phyloP scores from a whole-genome alignment of 1,284 basidiomycete genomes.

The Moesziomyces sp. region DNA sequence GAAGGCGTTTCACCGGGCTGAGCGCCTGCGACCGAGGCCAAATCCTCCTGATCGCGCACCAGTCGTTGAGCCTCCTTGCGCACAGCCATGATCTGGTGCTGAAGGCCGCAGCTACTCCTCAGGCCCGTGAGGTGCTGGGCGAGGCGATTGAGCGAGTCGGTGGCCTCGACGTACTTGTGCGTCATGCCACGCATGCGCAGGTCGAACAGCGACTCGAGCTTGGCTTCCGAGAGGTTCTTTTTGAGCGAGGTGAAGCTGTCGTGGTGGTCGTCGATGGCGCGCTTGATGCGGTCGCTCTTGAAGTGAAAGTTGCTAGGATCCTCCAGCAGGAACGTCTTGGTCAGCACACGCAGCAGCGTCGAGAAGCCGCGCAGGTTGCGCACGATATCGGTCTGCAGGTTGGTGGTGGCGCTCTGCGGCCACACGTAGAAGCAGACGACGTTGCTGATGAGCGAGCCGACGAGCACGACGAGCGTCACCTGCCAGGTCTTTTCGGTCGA shows the following conservation, averaged over 20 bases:
- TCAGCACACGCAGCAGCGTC: slow-evolving; percentile 57
- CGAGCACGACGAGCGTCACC: slow-evolving; percentile 76
- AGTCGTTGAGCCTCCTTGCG: slow-evolving; percentile 28
- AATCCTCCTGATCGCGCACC: slow-evolving; percentile 7
- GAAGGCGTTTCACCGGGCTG: background rate
- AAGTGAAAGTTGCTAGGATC: slow-evolving; percentile 59
- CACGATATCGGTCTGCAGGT: slow-evolving; percentile 74
- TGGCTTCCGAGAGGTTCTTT: slow-evolving; percentile 61
- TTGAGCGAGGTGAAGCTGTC: slow-evolving; percentile 61
- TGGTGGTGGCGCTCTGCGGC: slow-evolving; percentile 83
- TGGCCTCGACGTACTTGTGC: slow-evolving; percentile 49
- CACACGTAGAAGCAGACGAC: slow-evolving; percentile 83
- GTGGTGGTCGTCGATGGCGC: slow-evolving; percentile 62
- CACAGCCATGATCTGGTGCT: slow-evolving; percentile 58
- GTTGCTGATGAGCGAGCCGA: slow-evolving; percentile 82
- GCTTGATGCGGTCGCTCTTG: slow-evolving; percentile 56
- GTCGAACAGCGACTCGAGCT: slow-evolving; percentile 58
- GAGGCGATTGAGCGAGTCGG: slow-evolving; percentile 58
- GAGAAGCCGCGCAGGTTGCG: slow-evolving; percentile 59
- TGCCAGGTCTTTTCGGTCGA: slow-evolving; percentile 65
- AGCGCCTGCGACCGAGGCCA: background rate
- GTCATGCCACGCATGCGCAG: slow-evolving; percentile 53
- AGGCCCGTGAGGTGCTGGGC: slow-evolving; percentile 62
- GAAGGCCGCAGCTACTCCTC: slow-evolving; percentile 59
- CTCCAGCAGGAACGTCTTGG: slow-evolving; percentile 63